Percentiles rank a stretch among this genome's conserved stretches.
Evolutionary conservation across 345 rosid species (phyloP).

Genomic region (Microthlaspi erraticum): DNA sequence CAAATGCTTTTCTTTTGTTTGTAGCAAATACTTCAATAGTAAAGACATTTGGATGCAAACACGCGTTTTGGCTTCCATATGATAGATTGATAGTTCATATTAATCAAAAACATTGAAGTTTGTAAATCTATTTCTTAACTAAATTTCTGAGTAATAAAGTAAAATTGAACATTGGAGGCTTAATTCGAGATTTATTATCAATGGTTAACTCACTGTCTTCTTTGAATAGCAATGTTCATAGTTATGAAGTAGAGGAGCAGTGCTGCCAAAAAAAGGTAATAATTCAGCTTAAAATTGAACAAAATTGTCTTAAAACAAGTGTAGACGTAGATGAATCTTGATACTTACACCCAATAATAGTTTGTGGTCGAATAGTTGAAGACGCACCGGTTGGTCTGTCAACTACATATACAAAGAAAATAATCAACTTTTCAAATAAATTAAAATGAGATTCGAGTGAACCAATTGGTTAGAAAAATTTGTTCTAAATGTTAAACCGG

Average conservation of each 20-base stretch:
- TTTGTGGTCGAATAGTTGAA: conserved; percentile 18
- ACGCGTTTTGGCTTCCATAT: neutral
- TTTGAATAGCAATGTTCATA: conserved; percentile 11
- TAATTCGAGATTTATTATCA: neutral
- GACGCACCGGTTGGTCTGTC: conserved; percentile 24
- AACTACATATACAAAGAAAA: conserved; percentile 11
- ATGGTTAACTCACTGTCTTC: neutral
- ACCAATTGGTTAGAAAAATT: neutral
- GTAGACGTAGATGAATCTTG: conserved; percentile 11
- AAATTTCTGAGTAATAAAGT: neutral
- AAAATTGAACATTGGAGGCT: neutral
- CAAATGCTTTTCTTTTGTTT: conserved; percentile 19
- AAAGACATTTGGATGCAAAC: conserved; percentile 2
- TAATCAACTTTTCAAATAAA: neutral
- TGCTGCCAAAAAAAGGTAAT: conserved; percentile 23
- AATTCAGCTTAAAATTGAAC: neutral
- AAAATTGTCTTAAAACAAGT: neutral
- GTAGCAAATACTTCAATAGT: conserved; percentile 10
- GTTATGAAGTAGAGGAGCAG: conserved; percentile 20
- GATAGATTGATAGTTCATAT: neutral
- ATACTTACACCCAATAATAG: conserved; percentile 34
- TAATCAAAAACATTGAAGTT: neutral
- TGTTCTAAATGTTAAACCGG: neutral
- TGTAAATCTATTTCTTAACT: neutral
- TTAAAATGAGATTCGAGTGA: neutral